These are phyloP conservation scores for Fusarium sp. DNA, from an alignment of 2,329 filamentous ascomycete genomes.

Conservation along the genomic window DNA sequence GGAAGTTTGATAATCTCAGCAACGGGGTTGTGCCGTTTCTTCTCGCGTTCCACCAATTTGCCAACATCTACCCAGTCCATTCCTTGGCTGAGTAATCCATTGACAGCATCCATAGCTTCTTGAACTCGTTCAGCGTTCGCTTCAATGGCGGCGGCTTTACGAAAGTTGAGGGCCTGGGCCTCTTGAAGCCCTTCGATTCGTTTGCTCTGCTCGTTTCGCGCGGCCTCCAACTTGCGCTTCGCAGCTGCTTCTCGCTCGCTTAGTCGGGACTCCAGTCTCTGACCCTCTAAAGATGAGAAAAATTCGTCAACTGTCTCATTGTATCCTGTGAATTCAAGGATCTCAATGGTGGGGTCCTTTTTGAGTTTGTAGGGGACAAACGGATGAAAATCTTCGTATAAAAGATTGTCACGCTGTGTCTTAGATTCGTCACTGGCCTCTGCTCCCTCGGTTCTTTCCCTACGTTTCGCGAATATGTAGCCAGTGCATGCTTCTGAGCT, in stretches of 20 bases:
- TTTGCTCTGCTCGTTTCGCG: conserved; percentile 83
- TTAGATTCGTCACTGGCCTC: conserved; percentile 49
- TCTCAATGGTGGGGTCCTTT: conserved; percentile 69
- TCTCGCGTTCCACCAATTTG: conserved; percentile 87
- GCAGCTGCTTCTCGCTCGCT: conserved; percentile 85
- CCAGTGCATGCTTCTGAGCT: conserved; percentile 74
- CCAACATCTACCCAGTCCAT: conserved; percentile 98
- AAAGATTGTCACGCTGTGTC: conserved; percentile 59
- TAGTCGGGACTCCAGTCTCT: conserved; percentile 86
- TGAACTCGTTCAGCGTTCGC: conserved; percentile 91
- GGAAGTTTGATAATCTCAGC: conserved; percentile 88
- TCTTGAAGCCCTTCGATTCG: conserved; percentile 86
- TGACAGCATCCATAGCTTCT: conserved; percentile 92
- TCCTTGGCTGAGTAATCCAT: conserved; percentile 88
- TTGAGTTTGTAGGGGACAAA: conserved; percentile 86
- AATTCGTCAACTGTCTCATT: conserved; percentile 96
- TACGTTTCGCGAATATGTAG: conserved; percentile 85
- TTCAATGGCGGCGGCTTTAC: conserved; percentile 90
- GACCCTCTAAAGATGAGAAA: conserved; percentile 95
- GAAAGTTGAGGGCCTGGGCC: conserved; percentile 82
- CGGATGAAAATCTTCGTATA: conserved; percentile 96
- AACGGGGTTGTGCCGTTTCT: conserved; percentile 82
- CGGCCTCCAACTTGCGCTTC: conserved; percentile 85
- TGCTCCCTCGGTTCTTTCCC: conserved; percentile 37
- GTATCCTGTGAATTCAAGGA: conserved; percentile 84